These are phyloP conservation scores for Psilocybe subaeruginosa DNA, from an alignment of 768 basidiomycete genomes.

Conservation along the genomic window DNA sequence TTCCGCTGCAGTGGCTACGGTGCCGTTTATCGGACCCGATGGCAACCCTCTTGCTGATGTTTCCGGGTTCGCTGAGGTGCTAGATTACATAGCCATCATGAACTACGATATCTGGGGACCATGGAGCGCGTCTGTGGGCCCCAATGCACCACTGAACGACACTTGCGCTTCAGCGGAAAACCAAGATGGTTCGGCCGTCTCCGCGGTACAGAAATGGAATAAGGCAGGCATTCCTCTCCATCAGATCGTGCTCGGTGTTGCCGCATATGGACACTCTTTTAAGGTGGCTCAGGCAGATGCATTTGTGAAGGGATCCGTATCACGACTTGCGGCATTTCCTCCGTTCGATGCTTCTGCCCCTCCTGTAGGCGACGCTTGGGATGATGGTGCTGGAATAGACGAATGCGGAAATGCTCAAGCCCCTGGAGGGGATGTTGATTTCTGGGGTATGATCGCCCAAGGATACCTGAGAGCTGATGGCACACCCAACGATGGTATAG, in stretches of 20 bases:
- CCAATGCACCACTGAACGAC: constrained; percentile 89
- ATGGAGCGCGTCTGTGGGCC: constrained; percentile 70
- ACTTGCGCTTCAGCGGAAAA: constrained; percentile 63
- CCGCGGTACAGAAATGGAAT: constrained; percentile 74
- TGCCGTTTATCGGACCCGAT: constrained; percentile 41
- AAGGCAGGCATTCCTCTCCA: constrained; percentile 73
- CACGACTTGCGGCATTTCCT: constrained; percentile 49
- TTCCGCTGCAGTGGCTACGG: constrained; percentile 43
- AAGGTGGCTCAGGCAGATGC: constrained; percentile 50
- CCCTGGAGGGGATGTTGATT: constrained; percentile 60
- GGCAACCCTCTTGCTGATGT: constrained; percentile 69
- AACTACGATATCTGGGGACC: constrained; percentile 74
- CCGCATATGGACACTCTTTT: constrained; percentile 85
- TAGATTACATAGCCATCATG: constrained; percentile 62
- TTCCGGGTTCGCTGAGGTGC: constrained; percentile 69
- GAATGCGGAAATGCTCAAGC: constrained; percentile 55
- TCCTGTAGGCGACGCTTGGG: constrained; percentile 69
- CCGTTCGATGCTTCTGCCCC: constrained; percentile 50
- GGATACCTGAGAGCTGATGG: constrained; percentile 59
- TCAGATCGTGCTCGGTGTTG: constrained; percentile 78
- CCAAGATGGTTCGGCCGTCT: constrained; percentile 75
- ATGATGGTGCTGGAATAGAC: constrained; percentile 51
- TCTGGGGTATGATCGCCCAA: constrained; percentile 62
- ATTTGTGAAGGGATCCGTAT: constrained; percentile 38
- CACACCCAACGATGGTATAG: constrained; percentile 49